Conservation (phyloP, 2,329 filamentous ascomycete genomes). For the Cercospora nicotianae region DNA sequence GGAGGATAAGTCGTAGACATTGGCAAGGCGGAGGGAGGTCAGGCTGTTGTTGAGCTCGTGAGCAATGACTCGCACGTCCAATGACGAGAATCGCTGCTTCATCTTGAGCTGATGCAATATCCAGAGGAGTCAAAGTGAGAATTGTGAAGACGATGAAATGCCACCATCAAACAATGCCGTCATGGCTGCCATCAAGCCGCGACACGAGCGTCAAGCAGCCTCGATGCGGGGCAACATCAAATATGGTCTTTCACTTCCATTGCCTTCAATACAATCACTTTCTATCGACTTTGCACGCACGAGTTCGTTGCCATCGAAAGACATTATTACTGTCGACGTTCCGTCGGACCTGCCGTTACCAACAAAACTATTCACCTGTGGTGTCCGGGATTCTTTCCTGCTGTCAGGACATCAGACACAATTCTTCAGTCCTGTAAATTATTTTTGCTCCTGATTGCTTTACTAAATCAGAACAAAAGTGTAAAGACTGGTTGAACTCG, state of each 20-base stretch:
- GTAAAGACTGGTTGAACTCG: too few relatives aligned
- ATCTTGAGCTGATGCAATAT: constrained; percentile 45
- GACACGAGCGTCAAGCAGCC: background rate
- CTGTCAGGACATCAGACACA: too few relatives aligned
- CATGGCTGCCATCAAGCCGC: background rate
- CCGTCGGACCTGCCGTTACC: too few relatives aligned
- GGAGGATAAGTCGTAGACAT: constrained; percentile 94
- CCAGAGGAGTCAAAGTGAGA: background rate
- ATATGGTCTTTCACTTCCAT: too few relatives aligned
- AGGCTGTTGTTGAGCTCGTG: constrained; percentile 83
- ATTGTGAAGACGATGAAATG: background rate
- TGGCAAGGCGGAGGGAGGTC: constrained; percentile 77
- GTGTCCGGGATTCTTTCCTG: too few relatives aligned
- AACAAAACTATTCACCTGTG: too few relatives aligned
- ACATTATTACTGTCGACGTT: too few relatives aligned
- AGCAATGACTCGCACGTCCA: constrained; percentile 82
- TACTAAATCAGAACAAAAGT: too few relatives aligned
- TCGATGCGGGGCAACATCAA: background rate
- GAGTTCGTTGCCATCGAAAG: too few relatives aligned
- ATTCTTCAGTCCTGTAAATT: too few relatives aligned
- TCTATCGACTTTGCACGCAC: too few relatives aligned
- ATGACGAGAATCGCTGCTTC: constrained; percentile 79
- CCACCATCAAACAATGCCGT: constrained; percentile 1
- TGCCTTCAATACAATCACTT: background rate
- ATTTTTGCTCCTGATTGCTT: too few relatives aligned